Evolutionary conservation across 768 basidiomycete genomes (phyloP), one percentile per base, ranked within the genome.

Genomic region (Boletus sensibilis): DNA sequence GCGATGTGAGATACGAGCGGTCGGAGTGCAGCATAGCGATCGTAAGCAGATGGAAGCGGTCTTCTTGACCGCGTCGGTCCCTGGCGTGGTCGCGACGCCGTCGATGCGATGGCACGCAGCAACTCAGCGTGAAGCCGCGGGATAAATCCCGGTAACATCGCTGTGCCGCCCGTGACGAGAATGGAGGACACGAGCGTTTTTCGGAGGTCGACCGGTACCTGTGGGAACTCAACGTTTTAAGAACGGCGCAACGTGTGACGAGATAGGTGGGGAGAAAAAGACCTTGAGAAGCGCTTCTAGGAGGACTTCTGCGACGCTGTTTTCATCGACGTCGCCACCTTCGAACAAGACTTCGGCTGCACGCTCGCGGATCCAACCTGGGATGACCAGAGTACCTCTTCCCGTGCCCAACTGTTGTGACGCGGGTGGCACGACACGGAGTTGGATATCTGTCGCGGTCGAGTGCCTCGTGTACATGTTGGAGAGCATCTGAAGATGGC

Each of bases 351-450:
- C 81, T 70, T 98, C 97, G 1, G 94, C 86, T 1, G 89, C 89
- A 14, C 95, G 80, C 69, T 98, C 96, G 41, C 96, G 75, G 39
- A 99, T 80, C 97, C 97, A 99, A 3, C 96, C 96, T 1, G 96
- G 96, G 42, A 98, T 83, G 43, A 91, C 77, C 44, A 97, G 71
- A 0, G 87, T 92, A 0, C 90, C 93, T 9, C 80, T 75, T 3
- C 90, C 91, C 1, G 88, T 87, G 1, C 88, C 87, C 13, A 78
- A 75, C 62, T 85, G 86, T 64, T 89, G 87, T 13, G 81, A 76
- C 3, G 74, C 67, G 8, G 91, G 88, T 29, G 90, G 88, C 16
- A 78, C 72, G 21, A 92, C 88, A 3, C 78, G 80, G 72, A 92
- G 80, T 6, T 79, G 80, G 41, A 94, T 72, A 59, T 91, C 83